Evolutionary conservation across 2,329 filamentous ascomycete species (phyloP).

Genomic region (Emmonsiellopsis sp.): DNA sequence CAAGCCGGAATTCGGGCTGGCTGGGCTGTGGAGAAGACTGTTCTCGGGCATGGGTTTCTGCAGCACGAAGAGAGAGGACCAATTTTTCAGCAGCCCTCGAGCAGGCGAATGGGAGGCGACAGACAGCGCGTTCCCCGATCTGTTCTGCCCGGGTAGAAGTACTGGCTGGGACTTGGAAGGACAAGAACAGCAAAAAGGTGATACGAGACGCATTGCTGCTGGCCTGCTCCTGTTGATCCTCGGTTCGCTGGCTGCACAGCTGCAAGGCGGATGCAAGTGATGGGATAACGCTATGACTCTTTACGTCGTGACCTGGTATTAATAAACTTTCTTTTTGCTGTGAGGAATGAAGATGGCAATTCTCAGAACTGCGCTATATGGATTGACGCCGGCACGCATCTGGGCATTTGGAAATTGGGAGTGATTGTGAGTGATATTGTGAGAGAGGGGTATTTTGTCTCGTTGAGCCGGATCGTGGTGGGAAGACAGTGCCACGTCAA

Average conservation of each 20-base stretch:
- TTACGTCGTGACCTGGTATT: no score
- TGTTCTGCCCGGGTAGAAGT: no score
- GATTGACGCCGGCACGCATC: no score
- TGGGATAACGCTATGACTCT: not conserved
- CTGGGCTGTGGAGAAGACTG: not conserved
- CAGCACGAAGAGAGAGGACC: not conserved
- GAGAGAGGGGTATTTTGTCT: no score
- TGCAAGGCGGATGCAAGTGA: constrained; percentile 1
- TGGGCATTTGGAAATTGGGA: no score
- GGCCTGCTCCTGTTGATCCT: constrained; percentile 2
- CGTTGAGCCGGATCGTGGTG: no score
- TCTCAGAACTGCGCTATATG: no score
- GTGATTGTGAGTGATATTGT: no score
- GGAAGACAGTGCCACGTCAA: not conserved
- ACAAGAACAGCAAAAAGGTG: not conserved
- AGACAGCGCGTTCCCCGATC: no score
- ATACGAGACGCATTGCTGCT: not conserved
- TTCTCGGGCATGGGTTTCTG: not conserved
- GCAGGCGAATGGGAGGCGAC: not conserved
- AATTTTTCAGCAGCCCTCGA: not conserved
- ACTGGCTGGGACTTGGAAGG: no score
- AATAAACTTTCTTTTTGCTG: no score
- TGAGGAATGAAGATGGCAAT: no score
- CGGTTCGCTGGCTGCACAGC: not conserved
- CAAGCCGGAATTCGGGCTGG: not conserved